Base-by-base conservation (phyloP, 169 alveolate genomes). In the Blepharisma undulans region DNA sequence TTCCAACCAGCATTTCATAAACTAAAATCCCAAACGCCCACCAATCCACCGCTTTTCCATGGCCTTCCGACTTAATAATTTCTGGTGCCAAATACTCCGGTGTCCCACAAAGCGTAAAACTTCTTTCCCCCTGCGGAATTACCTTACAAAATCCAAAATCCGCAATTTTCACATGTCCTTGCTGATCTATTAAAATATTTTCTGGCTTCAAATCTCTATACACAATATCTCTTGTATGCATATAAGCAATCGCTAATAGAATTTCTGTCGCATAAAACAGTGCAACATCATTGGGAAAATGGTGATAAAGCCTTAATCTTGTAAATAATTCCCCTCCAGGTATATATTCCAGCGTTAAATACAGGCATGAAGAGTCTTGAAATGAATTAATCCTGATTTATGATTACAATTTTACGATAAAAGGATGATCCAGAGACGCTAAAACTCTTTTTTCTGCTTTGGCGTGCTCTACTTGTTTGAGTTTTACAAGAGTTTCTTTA, bases 321-420 rank as follows among this genome's bases (percentile, higher is more conserved):
- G 98, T 96, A 90, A 98, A 98, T 87, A 98, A 96, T 91, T 98
- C 99, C 10, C 99, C 99, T 32, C 99, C 98, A n/a, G 95, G 90
- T 74, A 97, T 97, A 76, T 97, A 97, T 93, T 96, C 98, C 76
- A 96, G 74, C 72, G 94, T 93, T 79, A 96, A 90, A 90, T 94
- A 94, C 71, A 96, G 76, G 88, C 92, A 92, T 72, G 93, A 77
- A 48, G 92, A 93, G 90, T 94, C 97, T 89, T 96, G 94, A 25
- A 95, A 89, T 79, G 96, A 92, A 19, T 96, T 95, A 22, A 89
- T 48, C 27, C 77, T 21, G 76, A 14, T 18, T 74, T 25, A 74
- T 21, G 76, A 10, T 36, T 34, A 59, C 93, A 96, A 72, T 59
- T 91, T 94, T n/a, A 93, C 94, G 8, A 96, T 84, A 74, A 95